phyloP scores from a whole-genome alignment of 495 filamentous ascomycete species.

The Neurospora intermedia region DNA sequence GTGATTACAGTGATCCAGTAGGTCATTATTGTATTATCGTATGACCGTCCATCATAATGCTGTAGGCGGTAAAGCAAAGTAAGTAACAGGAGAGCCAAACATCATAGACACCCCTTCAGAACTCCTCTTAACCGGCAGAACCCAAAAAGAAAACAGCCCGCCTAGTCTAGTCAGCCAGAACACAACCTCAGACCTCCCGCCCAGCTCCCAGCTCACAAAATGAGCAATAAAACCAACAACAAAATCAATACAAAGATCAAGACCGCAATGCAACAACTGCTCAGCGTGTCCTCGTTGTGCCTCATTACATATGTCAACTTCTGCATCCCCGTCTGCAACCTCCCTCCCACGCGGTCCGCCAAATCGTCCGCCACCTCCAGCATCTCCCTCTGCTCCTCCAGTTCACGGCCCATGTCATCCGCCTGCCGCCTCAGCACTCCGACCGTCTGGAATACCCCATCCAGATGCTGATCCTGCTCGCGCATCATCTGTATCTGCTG shows the following conservation, averaged over 20 bases:
- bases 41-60: not conserved
- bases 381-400: constrained; percentile 82
- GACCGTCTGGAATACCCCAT: constrained; percentile 87
- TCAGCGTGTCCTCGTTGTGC: constrained; percentile 84
- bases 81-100: not conserved
- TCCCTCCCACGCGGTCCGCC: constrained; percentile 76
- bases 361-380: constrained; percentile 71
- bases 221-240: constrained; percentile 59
- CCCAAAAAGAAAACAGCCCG: not conserved
- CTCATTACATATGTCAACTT: constrained; percentile 74
- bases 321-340: constrained; percentile 75
- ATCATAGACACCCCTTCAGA: not conserved
- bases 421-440: constrained; percentile 83
- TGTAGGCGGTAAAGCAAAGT: not conserved
- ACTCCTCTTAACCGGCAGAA: not conserved
- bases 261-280: constrained; percentile 82
- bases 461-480: constrained; percentile 87
- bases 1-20: not conserved
- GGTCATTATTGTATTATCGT: not conserved
- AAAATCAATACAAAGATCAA: constrained; percentile 79
- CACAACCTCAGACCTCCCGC: not conserved
- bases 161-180: not conserved
- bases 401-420: constrained; percentile 85
- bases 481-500: constrained; percentile 85
- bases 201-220: constrained; percentile 30